phyloP scores from a whole-genome alignment of 306 rosid species.

The Medicago truncatula region MtrunA17r5.0-ANR NC_053049.1:42154501-42155000 shows the following conservation, averaged over 20 bases:
- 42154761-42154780: slow-evolving; percentile 60
- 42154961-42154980: too few relatives aligned
- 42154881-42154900: too few relatives aligned
- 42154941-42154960: too few relatives aligned
- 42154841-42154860: too few relatives aligned
- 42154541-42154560: slow-evolving; percentile 46
- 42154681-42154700: slow-evolving; percentile 68
- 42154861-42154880: too few relatives aligned
- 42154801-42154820: slow-evolving; percentile 9
- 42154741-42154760: slow-evolving; percentile 84
- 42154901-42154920: background rate
- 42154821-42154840: too few relatives aligned
- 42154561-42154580: slow-evolving; percentile 41
- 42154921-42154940: too few relatives aligned
- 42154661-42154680: slow-evolving; percentile 70
- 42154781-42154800: slow-evolving; percentile 68
- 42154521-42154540: slow-evolving; percentile 61
- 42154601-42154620: slow-evolving; percentile 6
- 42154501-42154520: slow-evolving; percentile 65
- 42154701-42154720: slow-evolving; percentile 65
- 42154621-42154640: slow-evolving; percentile 44
- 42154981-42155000: too few relatives aligned
- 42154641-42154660: slow-evolving; percentile 60
- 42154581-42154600: slow-evolving; percentile 19
- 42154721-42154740: slow-evolving; percentile 62